Percentiles rank a stretch among this genome's conserved stretches.
Conservation (phyloP, 176 grass and related monocot genomes). For the Paspalum vaginatum region DNA sequence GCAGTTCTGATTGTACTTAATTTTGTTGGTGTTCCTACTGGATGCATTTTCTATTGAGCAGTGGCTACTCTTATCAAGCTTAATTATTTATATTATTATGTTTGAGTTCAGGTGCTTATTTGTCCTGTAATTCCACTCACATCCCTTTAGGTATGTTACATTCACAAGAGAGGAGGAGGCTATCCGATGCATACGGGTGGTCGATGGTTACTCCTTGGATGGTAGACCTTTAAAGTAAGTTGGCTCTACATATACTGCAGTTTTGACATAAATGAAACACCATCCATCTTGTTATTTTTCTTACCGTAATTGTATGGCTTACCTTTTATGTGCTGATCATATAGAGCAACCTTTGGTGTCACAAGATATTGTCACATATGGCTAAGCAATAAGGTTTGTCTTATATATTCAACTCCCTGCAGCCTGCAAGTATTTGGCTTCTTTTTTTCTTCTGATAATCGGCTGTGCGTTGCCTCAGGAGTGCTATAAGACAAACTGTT, state of each 20-base stretch:
- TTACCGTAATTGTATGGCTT: constrained; percentile 1
- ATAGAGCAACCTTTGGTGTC: constrained; percentile 71
- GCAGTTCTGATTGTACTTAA: not conserved
- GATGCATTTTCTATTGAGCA: not conserved
- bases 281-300: not conserved
- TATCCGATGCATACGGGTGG: constrained; percentile 55
- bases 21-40: not conserved
- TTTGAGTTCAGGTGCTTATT: constrained; percentile 15
- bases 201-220: constrained; percentile 65
- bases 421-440: not conserved
- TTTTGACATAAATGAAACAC: not conserved
- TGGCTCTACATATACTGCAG: constrained; percentile 2
- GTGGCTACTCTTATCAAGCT: not conserved
- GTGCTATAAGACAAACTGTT: constrained; percentile 65
- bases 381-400: constrained; percentile 61
- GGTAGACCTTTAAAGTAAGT: constrained; percentile 66
- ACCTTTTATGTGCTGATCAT: constrained; percentile 39
- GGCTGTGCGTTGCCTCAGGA: constrained; percentile 35
- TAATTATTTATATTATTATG: constrained; percentile 9
- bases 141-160: constrained; percentile 59
- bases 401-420: constrained; percentile 38
- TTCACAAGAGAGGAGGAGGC: constrained; percentile 63
- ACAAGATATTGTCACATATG: constrained; percentile 74
- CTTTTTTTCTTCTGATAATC: constrained; percentile 33
- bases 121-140: constrained; percentile 16